Conservation (phyloP, 1,139 yeast genomes). For the Wickerhamiella pararugosa region DNA sequence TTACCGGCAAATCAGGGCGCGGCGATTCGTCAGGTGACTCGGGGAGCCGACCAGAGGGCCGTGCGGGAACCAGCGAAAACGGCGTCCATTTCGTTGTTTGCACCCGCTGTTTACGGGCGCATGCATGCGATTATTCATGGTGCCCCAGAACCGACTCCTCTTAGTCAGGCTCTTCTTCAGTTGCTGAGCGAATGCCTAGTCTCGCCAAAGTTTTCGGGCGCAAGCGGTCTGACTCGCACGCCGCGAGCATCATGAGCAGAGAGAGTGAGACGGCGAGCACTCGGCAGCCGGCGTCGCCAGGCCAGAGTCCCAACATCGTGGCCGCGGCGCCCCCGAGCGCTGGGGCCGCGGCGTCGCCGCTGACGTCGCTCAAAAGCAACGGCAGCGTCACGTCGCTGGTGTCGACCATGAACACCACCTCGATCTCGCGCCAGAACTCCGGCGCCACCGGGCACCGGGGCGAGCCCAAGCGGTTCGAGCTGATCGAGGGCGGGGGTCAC, state of each 20-base stretch:
- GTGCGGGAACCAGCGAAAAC: too few relatives aligned
- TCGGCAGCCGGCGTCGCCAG: background rate
- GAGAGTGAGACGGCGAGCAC: background rate
- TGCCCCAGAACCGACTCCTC: too few relatives aligned
- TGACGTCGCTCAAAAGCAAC: constrained; percentile 4
- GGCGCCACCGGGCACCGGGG: background rate
- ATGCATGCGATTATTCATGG: too few relatives aligned
- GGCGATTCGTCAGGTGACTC: too few relatives aligned
- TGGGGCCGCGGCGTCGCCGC: background rate
- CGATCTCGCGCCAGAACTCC: constrained; percentile 3
- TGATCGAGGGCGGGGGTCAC: constrained; percentile 29
- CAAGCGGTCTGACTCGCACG: constrained; percentile 2
- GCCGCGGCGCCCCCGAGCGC: too few relatives aligned
- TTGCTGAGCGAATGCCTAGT: too few relatives aligned
- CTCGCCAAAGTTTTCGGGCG: constrained; percentile 4
- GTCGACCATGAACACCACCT: background rate
- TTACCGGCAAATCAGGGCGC: background rate
- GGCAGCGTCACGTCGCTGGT: constrained; percentile 4
- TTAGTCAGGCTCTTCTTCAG: too few relatives aligned
- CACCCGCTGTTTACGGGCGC: too few relatives aligned
- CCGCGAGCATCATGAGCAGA: background rate
- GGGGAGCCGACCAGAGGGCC: too few relatives aligned
- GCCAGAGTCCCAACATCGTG: too few relatives aligned
- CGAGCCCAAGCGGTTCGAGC: constrained; percentile 1
- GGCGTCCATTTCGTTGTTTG: too few relatives aligned